Evolutionary conservation across 306 rosid species (phyloP).

Genomic region (Malus fusca): DNA sequence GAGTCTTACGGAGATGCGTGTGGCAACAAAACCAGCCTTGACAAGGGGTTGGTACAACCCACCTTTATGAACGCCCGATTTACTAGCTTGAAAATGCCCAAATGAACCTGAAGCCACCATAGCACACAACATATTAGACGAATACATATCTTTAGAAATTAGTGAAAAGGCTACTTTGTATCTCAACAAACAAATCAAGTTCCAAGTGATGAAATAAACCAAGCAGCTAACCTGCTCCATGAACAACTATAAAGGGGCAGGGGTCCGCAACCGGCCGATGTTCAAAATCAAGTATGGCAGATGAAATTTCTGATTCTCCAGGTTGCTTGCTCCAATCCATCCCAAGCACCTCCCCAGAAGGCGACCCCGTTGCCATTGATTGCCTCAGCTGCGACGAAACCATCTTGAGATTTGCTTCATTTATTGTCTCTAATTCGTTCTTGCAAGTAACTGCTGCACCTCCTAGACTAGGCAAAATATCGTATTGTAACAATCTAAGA

Average conservation of each 20-base stretch:
- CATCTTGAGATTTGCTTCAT: slow-evolving; percentile 58
- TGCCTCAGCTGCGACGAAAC: slow-evolving; percentile 73
- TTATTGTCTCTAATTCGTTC: slow-evolving; percentile 66
- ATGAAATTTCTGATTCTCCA: slow-evolving; percentile 42
- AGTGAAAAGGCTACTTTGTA: background rate
- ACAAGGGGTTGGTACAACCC: slow-evolving; percentile 69
- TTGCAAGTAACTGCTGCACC: slow-evolving; percentile 93
- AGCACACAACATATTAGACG: background rate
- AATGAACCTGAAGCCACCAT: slow-evolving; percentile 70
- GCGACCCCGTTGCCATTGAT: slow-evolving; percentile 36
- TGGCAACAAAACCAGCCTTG: slow-evolving; percentile 95
- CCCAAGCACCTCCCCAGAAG: slow-evolving; percentile 53
- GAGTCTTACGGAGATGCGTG: slow-evolving; percentile 76
- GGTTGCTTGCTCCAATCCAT: slow-evolving; percentile 94
- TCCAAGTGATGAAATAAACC: slow-evolving; percentile 1
- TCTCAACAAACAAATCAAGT: background rate
- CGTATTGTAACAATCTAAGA: background rate
- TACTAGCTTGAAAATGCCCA: slow-evolving; percentile 95
- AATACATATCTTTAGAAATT: background rate
- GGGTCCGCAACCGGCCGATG: slow-evolving; percentile 29
- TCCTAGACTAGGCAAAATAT: slow-evolving; percentile 31
- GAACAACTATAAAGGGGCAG: slow-evolving; percentile 71
- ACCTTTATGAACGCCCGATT: slow-evolving; percentile 94
- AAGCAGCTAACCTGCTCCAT: slow-evolving; percentile 79
- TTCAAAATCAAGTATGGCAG: slow-evolving; percentile 38